phyloP scores from a whole-genome alignment of 2,329 filamentous ascomycete genomes.

The Neonectria neomacrospora region DNA sequence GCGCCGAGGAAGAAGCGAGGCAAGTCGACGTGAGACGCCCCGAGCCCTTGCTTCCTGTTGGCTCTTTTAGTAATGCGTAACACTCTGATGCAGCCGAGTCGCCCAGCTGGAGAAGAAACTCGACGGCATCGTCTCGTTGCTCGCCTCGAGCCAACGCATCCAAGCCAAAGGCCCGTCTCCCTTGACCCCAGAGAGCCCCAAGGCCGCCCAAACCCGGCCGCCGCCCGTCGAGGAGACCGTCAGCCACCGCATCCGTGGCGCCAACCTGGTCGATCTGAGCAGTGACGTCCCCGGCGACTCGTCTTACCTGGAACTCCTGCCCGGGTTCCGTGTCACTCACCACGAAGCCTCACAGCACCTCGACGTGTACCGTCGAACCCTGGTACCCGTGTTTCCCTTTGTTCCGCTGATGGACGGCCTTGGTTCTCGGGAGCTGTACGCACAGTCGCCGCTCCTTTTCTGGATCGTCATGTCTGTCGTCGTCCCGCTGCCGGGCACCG shows the following conservation, averaged over 20 bases:
- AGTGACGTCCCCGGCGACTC: conserved; percentile 10
- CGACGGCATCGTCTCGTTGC: conserved; percentile 53
- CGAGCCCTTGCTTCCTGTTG: neutral
- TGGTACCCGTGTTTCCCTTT: conserved; percentile 53
- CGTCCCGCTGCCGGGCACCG: conserved; percentile 45
- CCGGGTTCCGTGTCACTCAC: conserved; percentile 49
- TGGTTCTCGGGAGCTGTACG: conserved; percentile 47
- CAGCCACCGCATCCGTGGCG: neutral
- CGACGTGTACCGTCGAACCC: conserved; percentile 48
- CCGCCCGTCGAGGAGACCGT: neutral
- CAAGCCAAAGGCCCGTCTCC: conserved; percentile 37
- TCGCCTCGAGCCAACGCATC: conserved; percentile 47
- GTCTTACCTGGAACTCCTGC: conserved; percentile 45
- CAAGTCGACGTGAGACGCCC: conserved; percentile 48
- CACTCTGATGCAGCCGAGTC: conserved; percentile 46
- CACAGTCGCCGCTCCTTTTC: conserved; percentile 50
- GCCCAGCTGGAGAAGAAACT: conserved; percentile 54
- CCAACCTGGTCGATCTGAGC: neutral
- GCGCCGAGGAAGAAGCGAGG: conserved; percentile 50
- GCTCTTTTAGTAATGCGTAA: neutral
- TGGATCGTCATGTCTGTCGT: conserved; percentile 51
- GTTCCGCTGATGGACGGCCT: conserved; percentile 45
- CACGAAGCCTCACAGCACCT: conserved; percentile 49
- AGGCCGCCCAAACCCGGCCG: conserved; percentile 20
- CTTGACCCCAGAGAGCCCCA: conserved; percentile 41